phyloP scores from a whole-genome alignment of 73 alveolate genomes.

The Tetrahymena borealis region DNA sequence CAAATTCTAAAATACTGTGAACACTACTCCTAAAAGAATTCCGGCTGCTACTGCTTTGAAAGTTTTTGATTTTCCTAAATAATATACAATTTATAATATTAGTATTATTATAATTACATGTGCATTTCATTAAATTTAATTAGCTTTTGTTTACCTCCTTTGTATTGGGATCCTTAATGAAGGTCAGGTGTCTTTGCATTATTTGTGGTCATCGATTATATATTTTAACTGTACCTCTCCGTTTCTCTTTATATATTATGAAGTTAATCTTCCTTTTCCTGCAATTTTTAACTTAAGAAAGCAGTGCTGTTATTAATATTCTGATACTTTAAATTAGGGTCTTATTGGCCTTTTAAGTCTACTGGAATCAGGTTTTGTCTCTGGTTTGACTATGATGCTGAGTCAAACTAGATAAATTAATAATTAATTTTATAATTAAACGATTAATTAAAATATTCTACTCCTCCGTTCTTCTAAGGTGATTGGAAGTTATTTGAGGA shows the following conservation, averaged over 20 bases:
- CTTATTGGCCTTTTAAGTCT: not conserved
- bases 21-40: not conserved
- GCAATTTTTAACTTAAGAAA: not conserved
- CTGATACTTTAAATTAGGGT: slow-evolving; percentile 1
- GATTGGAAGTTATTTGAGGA: not conserved
- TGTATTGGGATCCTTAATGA: not conserved
- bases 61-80: not conserved
- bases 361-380: not conserved
- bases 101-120: too few species aligned
- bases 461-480: not conserved
- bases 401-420: not conserved
- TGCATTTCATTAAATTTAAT: too few species aligned
- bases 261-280: slow-evolving; percentile 1
- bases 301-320: slow-evolving; percentile 1
- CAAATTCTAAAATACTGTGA: not conserved
- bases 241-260: not conserved
- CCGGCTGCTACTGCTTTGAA: not conserved
- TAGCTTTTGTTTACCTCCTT: not conserved
- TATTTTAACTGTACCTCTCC: not conserved
- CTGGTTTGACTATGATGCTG: not conserved
- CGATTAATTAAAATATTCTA: not conserved
- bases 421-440: not conserved
- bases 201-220: not conserved
- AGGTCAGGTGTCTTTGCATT: not conserved
- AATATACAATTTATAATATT: not conserved